phyloP scores from a whole-genome alignment of 2,329 filamentous ascomycete genomes.

The Pseudogymnoascus sp. region DNA sequence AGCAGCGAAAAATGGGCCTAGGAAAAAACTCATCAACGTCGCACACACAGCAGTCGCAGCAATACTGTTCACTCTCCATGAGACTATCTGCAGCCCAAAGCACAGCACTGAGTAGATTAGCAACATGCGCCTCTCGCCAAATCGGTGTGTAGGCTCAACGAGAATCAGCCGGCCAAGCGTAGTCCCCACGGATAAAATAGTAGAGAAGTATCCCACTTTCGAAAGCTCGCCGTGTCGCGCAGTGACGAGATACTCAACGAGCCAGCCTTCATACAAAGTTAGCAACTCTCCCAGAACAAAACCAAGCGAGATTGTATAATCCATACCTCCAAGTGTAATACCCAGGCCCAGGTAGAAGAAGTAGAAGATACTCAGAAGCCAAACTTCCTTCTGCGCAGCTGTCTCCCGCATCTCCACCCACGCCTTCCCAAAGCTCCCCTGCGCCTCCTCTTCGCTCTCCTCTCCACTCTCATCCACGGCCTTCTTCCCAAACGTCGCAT shows the following conservation, averaged over 20 bases:
- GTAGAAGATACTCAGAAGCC: slow-evolving; percentile 55
- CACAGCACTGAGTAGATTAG: slow-evolving; percentile 45
- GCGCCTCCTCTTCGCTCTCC: slow-evolving; percentile 15
- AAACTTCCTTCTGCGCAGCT: slow-evolving; percentile 41
- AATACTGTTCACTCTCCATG: slow-evolving; percentile 52
- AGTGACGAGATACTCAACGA: slow-evolving; percentile 56
- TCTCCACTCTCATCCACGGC: slow-evolving; percentile 11
- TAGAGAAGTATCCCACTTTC: slow-evolving; percentile 54
- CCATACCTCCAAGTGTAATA: slow-evolving; percentile 42
- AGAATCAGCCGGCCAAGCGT: slow-evolving; percentile 50
- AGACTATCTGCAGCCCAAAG: slow-evolving; percentile 49
- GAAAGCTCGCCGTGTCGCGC: slow-evolving; percentile 50
- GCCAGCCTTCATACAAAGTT: slow-evolving; percentile 42
- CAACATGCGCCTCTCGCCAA: slow-evolving; percentile 52
- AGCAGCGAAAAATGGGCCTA: slow-evolving; percentile 51
- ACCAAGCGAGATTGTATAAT: neutral
- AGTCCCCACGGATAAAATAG: slow-evolving; percentile 51
- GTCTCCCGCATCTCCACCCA: slow-evolving; percentile 39
- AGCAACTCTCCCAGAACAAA: neutral
- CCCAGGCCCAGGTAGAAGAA: slow-evolving; percentile 54
- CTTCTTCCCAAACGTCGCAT: slow-evolving; percentile 3
- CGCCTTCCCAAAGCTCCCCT: slow-evolving; percentile 31
- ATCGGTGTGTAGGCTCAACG: slow-evolving; percentile 51
- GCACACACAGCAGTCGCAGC: neutral
- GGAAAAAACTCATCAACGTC: slow-evolving; percentile 44